phyloP scores from a whole-genome alignment of 352 stramenopile genomes.

The Aphanomyces invadans region DNA sequence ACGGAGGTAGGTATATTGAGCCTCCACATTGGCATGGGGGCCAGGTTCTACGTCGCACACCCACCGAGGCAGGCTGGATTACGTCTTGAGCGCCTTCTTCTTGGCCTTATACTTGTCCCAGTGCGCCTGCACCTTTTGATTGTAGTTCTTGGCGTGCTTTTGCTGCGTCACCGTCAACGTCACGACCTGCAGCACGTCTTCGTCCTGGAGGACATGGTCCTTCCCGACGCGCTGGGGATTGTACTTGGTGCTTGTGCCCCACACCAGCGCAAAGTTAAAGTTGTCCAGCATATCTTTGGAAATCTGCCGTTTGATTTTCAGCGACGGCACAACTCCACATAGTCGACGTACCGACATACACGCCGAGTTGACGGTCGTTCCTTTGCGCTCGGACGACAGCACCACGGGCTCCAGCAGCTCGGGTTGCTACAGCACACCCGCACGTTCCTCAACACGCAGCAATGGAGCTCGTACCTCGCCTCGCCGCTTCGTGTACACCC shows the following conservation, averaged over 20 bases:
- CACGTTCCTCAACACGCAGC: not conserved
- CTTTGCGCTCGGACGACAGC: constrained; percentile 75
- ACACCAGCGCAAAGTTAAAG: constrained; percentile 98
- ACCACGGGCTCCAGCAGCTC: constrained; percentile 77
- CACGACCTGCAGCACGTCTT: constrained; percentile 98
- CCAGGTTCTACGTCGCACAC: too few relatives aligned
- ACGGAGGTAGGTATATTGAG: too few relatives aligned
- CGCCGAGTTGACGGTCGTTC: constrained; percentile 67
- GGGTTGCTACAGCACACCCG: constrained; percentile 33
- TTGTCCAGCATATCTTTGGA: constrained; percentile 91
- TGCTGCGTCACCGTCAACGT: constrained; percentile 98
- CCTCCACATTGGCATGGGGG: too few relatives aligned
- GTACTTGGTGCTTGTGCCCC: constrained; percentile 97
- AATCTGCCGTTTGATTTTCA: constrained; percentile 42
- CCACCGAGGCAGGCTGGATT: too few relatives aligned
- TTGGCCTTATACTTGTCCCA: constrained; percentile 95
- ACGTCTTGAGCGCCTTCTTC: constrained; percentile 91
- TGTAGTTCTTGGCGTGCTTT: constrained; percentile 97
- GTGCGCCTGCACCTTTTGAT: constrained; percentile 91
- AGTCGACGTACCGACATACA: constrained; percentile 63
- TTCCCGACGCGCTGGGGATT: constrained; percentile 94
- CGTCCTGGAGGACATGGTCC: constrained; percentile 92
- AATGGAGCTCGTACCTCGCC: constrained; percentile 53
- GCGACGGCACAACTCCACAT: not conserved
- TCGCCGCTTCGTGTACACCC: constrained; percentile 84